Conservation (phyloP, 176 grass and related monocot species). For the Pontederia paniculata region DNA sequence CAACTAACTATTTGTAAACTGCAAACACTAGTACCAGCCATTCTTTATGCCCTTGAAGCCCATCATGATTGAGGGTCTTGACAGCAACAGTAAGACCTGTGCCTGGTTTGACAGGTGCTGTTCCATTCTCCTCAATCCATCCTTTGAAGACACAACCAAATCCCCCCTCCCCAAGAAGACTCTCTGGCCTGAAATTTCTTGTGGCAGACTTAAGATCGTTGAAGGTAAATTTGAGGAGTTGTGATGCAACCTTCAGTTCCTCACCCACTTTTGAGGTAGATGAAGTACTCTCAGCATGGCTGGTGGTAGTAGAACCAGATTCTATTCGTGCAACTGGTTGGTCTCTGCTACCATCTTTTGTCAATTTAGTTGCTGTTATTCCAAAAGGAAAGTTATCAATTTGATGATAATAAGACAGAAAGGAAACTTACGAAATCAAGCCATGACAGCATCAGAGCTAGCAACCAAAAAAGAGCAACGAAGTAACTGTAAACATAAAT, state of each 20-base stretch:
- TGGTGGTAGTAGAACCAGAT: constrained; percentile 74
- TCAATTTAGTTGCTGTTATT: constrained; percentile 62
- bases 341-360: constrained; percentile 40
- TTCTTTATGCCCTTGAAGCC: constrained; percentile 96
- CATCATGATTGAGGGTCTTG: constrained; percentile 98
- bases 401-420: too few species aligned
- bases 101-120: constrained; percentile 90
- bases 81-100: constrained; percentile 96
- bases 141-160: constrained; percentile 99
- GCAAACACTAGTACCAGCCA: constrained; percentile 56
- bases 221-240: constrained; percentile 87
- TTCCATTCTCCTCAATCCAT: constrained; percentile 99
- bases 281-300: constrained; percentile 67
- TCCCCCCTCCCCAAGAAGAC: constrained; percentile 93
- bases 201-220: constrained; percentile 87
- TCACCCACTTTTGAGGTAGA: constrained; percentile 74
- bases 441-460: too few species aligned
- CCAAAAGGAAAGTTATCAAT: constrained; percentile 1
- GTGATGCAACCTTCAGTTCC: constrained; percentile 80
- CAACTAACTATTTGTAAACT: constrained; percentile 1
- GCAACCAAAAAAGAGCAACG: too few species aligned
- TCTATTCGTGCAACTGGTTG: constrained; percentile 44
- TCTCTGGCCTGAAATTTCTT: constrained; percentile 94
- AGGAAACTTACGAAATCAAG: too few species aligned
- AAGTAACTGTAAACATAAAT: too few species aligned